These are phyloP conservation scores for Sporothrix dimorphospora DNA, from an alignment of 2,329 filamentous ascomycete genomes.

Conservation along the genomic window DNA sequence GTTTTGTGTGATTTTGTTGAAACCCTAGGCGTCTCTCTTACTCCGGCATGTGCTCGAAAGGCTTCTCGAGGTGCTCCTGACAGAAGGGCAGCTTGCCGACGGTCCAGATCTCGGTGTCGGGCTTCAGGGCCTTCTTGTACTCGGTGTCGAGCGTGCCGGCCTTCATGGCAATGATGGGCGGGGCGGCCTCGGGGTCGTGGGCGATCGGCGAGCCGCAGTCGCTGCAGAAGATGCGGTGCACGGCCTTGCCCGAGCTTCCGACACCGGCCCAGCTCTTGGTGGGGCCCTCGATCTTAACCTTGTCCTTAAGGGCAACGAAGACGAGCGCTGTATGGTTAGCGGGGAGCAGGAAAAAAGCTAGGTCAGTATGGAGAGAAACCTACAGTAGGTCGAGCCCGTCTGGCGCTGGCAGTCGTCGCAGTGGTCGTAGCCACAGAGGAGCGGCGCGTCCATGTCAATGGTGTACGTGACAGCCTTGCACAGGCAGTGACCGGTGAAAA, in stretches of 20 bases:
- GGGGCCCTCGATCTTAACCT: slow-evolving; percentile 64
- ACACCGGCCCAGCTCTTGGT: slow-evolving; percentile 65
- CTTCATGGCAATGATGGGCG: slow-evolving; percentile 70
- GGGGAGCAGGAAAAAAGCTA: too few relatives aligned
- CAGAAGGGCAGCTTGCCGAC: slow-evolving; percentile 70
- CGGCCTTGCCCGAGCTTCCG: slow-evolving; percentile 63
- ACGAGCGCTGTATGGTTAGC: slow-evolving; percentile 58
- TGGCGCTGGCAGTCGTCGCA: slow-evolving; percentile 75
- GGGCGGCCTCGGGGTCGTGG: slow-evolving; percentile 71
- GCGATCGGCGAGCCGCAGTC: slow-evolving; percentile 72
- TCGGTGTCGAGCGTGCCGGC: slow-evolving; percentile 65
- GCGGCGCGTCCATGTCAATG: slow-evolving; percentile 54
- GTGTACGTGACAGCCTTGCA: slow-evolving; percentile 74
- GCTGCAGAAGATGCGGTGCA: slow-evolving; percentile 70
- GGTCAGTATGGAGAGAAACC: slow-evolving; percentile 35
- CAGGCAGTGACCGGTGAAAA: slow-evolving; percentile 63
- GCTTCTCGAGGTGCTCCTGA: slow-evolving; percentile 65
- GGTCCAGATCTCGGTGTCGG: slow-evolving; percentile 72
- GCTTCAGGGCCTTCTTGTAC: slow-evolving; percentile 70
- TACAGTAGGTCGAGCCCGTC: slow-evolving; percentile 69
- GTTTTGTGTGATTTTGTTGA: too few relatives aligned
- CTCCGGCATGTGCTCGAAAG: slow-evolving; percentile 66
- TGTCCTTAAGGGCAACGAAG: slow-evolving; percentile 66
- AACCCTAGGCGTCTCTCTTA: slow-evolving; percentile 39
- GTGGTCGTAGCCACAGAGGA: slow-evolving; percentile 68